A percentile compares a stretch with the other conserved stretches of the same genome.
Evolutionary conservation across 2,329 filamentous ascomycete genomes (phyloP).

Genomic region (Kalaharituber pfeilii): DNA sequence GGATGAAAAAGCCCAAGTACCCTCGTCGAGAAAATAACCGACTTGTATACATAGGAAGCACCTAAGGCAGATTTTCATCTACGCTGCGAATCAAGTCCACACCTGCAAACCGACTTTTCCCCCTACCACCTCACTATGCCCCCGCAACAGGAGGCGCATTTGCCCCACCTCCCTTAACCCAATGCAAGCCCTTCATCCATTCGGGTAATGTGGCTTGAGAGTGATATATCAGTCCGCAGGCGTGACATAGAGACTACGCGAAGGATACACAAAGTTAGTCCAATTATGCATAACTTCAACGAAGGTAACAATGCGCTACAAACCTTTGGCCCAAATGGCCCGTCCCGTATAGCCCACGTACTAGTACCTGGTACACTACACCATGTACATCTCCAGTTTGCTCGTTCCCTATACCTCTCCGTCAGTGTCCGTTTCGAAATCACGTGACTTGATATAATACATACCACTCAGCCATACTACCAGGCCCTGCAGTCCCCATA

Average conservation of each 20-base stretch:
- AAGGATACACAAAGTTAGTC: neutral
- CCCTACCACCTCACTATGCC: no score
- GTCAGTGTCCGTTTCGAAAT: slow-evolving; percentile 41
- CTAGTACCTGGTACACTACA: slow-evolving; percentile 76
- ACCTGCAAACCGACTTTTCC: no score
- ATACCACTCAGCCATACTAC: slow-evolving; percentile 24
- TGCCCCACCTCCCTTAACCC: neutral
- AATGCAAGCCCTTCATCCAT: slow-evolving; percentile 16
- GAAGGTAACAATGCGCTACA: neutral
- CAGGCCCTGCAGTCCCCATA: slow-evolving; percentile 32
- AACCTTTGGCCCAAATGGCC: slow-evolving; percentile 45
- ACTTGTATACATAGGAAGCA: no score
- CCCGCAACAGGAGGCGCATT: no score
- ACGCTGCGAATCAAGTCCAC: no score
- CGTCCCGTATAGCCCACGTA: slow-evolving; percentile 89
- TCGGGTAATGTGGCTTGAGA: slow-evolving; percentile 12
- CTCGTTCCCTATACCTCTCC: slow-evolving; percentile 62
- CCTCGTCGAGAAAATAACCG: no score
- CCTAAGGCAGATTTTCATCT: no score
- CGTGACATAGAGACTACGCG: slow-evolving; percentile 18
- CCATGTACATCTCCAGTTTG: slow-evolving; percentile 72
- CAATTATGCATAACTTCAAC: slow-evolving; percentile 3
- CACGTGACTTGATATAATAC: slow-evolving; percentile 24
- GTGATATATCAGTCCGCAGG: slow-evolving; percentile 12
- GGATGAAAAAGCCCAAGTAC: no score